phyloP scores from a whole-genome alignment of 371 early-diverging fungal genomes.

The Rhizopus delemar region DNA sequence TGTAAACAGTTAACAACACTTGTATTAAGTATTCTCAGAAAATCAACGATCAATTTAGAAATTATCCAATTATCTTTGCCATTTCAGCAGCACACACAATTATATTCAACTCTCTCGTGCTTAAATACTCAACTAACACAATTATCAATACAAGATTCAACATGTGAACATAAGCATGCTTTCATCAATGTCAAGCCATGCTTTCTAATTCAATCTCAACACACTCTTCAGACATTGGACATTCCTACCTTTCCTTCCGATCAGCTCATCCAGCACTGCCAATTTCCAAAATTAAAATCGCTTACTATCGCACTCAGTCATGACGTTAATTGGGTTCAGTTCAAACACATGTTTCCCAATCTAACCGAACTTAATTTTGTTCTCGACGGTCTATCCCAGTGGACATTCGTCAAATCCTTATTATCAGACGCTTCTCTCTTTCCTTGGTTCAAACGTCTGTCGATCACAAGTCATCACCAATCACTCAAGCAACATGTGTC shows the following conservation, averaged over 20 bases:
- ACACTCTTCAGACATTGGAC: conserved; percentile 16
- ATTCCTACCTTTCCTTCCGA: conserved; percentile 27
- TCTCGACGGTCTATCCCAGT: conserved; percentile 8
- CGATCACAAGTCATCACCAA: conserved; percentile 22
- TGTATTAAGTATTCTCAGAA: conserved; percentile 5
- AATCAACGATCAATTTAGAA: neutral
- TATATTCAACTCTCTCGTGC: conserved; percentile 2
- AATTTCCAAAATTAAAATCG: conserved; percentile 19
- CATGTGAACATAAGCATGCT: conserved; percentile 13
- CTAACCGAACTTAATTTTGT: conserved; percentile 24
- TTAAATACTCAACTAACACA: conserved; percentile 4
- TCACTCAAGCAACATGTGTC: conserved; percentile 22
- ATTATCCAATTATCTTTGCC: conserved; percentile 7
- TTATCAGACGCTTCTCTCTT: conserved; percentile 26
- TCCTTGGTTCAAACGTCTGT: conserved; percentile 38
- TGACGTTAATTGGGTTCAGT: conserved; percentile 21
- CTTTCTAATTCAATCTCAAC: conserved; percentile 12
- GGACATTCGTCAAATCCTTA: conserved; percentile 24
- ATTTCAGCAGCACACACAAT: neutral
- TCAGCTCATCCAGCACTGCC: conserved; percentile 2
- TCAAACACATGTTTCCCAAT: conserved; percentile 26
- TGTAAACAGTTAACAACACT: neutral
- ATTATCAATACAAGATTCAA: conserved; percentile 20
- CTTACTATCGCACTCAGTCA: conserved; percentile 14
- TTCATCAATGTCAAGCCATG: neutral